Base-by-base conservation (phyloP, 176 grass and related monocot genomes). In the Carex littledalei region DNA sequence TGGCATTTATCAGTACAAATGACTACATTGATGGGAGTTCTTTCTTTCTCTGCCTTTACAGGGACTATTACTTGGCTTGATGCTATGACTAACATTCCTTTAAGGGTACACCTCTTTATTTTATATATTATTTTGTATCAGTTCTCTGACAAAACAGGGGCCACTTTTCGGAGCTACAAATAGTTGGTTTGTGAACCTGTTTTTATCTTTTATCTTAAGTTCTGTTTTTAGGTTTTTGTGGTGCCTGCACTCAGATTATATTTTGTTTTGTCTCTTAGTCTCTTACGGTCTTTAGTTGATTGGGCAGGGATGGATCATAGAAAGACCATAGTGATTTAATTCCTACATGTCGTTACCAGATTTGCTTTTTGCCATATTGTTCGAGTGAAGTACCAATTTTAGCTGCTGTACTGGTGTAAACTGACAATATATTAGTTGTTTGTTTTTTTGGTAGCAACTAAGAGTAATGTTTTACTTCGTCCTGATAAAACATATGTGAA, bases 71-170 rank as follows among this genome's bases (percentile, higher is more conserved):
- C 89, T 32, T 94, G 95, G 95, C 93, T 98, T 87, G 92, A 98
- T 84, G 91, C 95, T 73, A 60, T 94, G 66, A 98, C 91, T 86
- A 98, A 98, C 85, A 87, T 98, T 84, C 95, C 95, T 85, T 89
- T 98, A 85, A 93, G 92, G 93, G 95, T 93, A 82, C 85, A 20
- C 17, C 18, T 81, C 67, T 35, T 68, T 35, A 57, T 87, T 63
- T 77, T 22, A 11, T 59, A 56, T 61, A 18, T 81, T 79, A 41
- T 81, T 39, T 63, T 53, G 12, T 81, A 63, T 13, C 16, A 43
- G 57, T 37, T 81, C 47, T 2, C 8, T 74, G 41, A 29, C 47
- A 52, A 70, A 53, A 53, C 43, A 26, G 71, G 71, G 24, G 20
- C 45, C 21, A 52, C 45, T 76, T 76, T 18, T 53, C 20, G 53